Conservation (phyloP, 1,284 basidiomycete genomes). For the Chondrostereum purpureum region DNA sequence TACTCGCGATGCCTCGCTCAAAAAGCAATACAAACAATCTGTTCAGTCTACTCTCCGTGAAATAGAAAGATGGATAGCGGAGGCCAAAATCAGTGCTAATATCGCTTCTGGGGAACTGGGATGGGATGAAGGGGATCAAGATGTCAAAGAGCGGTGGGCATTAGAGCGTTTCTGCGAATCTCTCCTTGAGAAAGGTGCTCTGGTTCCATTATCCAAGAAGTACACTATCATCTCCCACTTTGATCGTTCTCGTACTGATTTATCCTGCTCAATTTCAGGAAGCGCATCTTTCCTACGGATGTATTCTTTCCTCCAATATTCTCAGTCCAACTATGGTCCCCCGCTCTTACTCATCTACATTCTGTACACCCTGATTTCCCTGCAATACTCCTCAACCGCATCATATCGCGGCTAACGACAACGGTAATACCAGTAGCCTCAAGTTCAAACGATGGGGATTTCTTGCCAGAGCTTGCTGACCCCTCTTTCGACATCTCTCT, state of each 20-base stretch:
- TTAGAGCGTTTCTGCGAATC: conserved; percentile 63
- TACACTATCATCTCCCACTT: conserved; percentile 26
- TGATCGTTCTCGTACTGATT: conserved; percentile 7
- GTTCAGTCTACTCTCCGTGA: conserved; percentile 46
- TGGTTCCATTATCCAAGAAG: conserved; percentile 81
- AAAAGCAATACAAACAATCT: conserved; percentile 40
- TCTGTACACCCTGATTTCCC: conserved; percentile 50
- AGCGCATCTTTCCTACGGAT: conserved; percentile 44
- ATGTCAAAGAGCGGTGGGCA: conserved; percentile 53
- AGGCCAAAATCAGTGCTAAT: conserved; percentile 58
- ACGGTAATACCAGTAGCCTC: conserved; percentile 2
- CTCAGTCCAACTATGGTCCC: conserved; percentile 63
- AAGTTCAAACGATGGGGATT: conserved; percentile 9
- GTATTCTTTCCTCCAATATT: conserved; percentile 44
- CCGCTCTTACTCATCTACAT: conserved; percentile 61
- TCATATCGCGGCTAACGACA: conserved; percentile 20
- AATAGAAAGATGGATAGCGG: conserved; percentile 68
- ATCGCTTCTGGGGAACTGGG: conserved; percentile 37
- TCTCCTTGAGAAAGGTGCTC: conserved; percentile 53
- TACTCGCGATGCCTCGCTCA: conserved; percentile 56
- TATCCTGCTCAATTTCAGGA: conserved; percentile 40
- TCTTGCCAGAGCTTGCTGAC: conserved; percentile 17
- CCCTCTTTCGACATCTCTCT: conserved; percentile 51
- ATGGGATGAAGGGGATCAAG: conserved; percentile 36
- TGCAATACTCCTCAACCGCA: conserved; percentile 42